These are phyloP conservation scores for Pyrenopolyporus hunteri DNA, from an alignment of 495 filamentous ascomycete genomes.

Conservation along the genomic window DNA sequence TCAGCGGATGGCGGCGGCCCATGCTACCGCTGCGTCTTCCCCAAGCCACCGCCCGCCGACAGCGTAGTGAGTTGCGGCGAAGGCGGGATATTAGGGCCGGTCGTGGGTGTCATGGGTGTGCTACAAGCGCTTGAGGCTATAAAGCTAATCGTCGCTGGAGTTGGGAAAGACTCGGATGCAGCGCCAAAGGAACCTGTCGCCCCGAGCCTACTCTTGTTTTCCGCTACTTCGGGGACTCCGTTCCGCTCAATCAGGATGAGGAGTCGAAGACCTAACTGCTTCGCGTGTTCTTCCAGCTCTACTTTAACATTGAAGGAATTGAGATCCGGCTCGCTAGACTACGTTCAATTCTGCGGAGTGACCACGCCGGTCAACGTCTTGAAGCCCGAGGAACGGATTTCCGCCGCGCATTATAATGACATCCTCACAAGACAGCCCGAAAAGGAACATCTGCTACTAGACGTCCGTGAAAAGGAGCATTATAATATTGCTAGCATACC, in stretches of 20 bases:
- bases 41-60: constrained; percentile 79
- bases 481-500: constrained; percentile 79
- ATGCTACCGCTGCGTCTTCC: constrained; percentile 94
- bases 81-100: constrained; percentile 88
- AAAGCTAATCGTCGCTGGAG: constrained; percentile 67
- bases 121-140: constrained; percentile 89
- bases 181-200: constrained; percentile 34
- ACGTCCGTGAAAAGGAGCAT: constrained; percentile 83
- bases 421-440: constrained; percentile 35
- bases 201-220: constrained; percentile 72
- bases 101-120: constrained; percentile 93
- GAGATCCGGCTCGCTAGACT: constrained; percentile 69
- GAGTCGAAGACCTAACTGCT: constrained; percentile 68
- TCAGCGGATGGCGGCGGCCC: constrained; percentile 64
- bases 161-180: constrained; percentile 1
- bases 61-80: constrained; percentile 85
- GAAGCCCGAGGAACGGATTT: constrained; percentile 64
- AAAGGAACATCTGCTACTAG: constrained; percentile 65
- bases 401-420: constrained; percentile 59
- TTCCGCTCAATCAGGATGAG: constrained; percentile 79
- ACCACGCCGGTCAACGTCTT: constrained; percentile 58
- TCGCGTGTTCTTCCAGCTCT: constrained; percentile 70
- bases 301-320: constrained; percentile 68
- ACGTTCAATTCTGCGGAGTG: constrained; percentile 78
- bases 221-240: constrained; percentile 65